A percentile compares a stretch with the other conserved stretches of the same genome.
Evolutionary conservation across 345 rosid species (phyloP).

Genomic region (Stellera chamaejasme): DNA sequence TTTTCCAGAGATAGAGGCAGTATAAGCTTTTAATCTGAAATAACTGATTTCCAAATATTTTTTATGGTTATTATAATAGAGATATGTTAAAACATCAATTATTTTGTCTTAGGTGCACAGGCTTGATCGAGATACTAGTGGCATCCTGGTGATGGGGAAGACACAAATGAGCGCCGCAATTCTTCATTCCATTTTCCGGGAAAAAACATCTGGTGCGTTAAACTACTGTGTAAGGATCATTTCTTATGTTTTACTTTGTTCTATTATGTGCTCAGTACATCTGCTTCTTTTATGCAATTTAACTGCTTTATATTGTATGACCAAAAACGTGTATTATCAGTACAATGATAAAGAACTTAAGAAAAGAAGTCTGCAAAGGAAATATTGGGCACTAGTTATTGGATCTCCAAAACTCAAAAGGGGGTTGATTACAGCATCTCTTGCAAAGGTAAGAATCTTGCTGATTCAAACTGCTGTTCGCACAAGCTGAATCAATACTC

Average conservation of each 20-base stretch:
- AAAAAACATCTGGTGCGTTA: constrained; percentile 73
- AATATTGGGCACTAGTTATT: constrained; percentile 82
- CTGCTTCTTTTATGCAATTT: too few species aligned
- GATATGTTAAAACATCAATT: not conserved
- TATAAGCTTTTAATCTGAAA: not conserved
- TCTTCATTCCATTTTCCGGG: constrained; percentile 82
- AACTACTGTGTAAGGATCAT: constrained; percentile 34
- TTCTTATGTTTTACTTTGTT: constrained; percentile 2
- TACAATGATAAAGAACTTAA: constrained; percentile 38
- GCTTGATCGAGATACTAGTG: constrained; percentile 90
- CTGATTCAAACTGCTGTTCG: not conserved
- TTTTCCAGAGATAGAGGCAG: not conserved
- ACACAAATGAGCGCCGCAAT: constrained; percentile 65
- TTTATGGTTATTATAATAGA: not conserved
- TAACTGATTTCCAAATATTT: not conserved
- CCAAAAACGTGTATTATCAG: too few species aligned
- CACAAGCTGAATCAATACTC: not conserved
- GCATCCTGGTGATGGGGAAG: constrained; percentile 92
- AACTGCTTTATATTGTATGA: not conserved
- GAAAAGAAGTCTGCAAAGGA: constrained; percentile 49
- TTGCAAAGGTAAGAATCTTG: constrained; percentile 56
- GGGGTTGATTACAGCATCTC: constrained; percentile 68
- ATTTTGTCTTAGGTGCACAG: constrained; percentile 63
- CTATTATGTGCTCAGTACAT: constrained; percentile 1
- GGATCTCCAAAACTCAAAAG: constrained; percentile 56